Evolutionary conservation across 208 protist genomes (phyloP).

Genomic region (Trypanosomatidae sp.): DNA sequence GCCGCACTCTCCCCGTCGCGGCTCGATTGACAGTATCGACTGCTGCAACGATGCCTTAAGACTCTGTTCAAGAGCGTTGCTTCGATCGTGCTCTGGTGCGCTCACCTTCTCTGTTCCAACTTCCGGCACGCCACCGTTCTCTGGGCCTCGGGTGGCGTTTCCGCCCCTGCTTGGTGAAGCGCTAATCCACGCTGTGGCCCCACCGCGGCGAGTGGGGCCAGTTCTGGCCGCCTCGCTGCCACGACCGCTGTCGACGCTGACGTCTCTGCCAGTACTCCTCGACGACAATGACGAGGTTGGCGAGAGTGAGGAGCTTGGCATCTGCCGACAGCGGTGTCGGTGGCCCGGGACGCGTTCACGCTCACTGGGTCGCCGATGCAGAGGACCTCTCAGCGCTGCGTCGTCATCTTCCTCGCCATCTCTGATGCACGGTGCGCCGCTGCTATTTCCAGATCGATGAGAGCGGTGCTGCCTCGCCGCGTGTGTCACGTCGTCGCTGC

Average conservation of each 20-base stretch:
- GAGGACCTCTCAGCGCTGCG: not conserved
- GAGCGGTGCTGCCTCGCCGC: not conserved
- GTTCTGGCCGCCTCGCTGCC: not conserved
- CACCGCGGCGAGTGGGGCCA: not conserved
- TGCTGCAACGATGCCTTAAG: not conserved
- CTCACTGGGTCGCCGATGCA: not conserved
- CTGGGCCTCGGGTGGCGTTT: not conserved
- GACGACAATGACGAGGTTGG: constrained; percentile 4
- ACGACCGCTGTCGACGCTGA: not conserved
- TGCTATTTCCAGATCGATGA: not conserved
- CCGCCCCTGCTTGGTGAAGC: not conserved
- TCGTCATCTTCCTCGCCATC: not conserved
- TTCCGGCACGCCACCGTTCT: not conserved
- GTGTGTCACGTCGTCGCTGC: not conserved
- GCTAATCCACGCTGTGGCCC: not conserved
- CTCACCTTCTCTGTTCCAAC: not conserved
- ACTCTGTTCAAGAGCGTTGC: not conserved
- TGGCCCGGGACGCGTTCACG: not conserved
- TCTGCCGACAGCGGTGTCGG: not conserved
- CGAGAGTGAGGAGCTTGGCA: not conserved
- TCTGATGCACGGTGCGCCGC: not conserved
- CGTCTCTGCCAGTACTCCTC: not conserved
- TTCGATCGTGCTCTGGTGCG: not conserved
- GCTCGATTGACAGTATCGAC: not conserved
- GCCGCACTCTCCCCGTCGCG: not conserved